These are phyloP conservation scores for Guillardia theta DNA, from an alignment of 78 protist genomes.

Conservation along the genomic window DNA sequence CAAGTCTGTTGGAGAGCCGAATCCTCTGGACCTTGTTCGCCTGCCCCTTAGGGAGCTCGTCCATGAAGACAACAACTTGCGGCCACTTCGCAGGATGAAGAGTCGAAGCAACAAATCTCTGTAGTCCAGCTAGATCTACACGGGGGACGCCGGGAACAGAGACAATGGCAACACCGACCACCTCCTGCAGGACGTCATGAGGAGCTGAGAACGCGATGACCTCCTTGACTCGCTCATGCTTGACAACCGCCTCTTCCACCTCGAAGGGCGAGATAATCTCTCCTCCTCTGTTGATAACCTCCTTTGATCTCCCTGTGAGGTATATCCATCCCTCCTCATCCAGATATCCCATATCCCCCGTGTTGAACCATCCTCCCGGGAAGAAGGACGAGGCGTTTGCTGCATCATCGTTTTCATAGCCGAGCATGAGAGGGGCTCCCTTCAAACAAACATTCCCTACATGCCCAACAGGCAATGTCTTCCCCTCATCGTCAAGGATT, in stretches of 20 bases:
- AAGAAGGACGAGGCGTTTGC: neutral
- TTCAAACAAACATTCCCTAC: neutral
- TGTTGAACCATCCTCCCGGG: neutral
- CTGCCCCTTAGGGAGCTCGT: neutral
- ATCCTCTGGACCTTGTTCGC: neutral
- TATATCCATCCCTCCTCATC: neutral
- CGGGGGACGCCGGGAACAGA: neutral
- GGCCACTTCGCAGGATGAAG: conserved; percentile 34
- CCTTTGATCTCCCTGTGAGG: neutral
- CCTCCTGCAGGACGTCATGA: neutral
- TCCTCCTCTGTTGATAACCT: neutral
- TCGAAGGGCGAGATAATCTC: conserved; percentile 6
- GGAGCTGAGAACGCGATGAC: neutral
- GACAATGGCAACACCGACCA: neutral
- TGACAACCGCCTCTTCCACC: neutral
- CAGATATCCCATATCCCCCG: neutral
- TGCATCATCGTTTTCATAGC: neutral
- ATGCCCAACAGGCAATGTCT: neutral
- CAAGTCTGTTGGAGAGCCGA: neutral
- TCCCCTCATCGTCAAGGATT: neutral
- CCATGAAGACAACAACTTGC: neutral
- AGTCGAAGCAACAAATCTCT: no score
- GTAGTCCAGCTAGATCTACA: neutral
- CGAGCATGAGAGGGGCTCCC: neutral
- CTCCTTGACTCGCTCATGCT: neutral